Evolutionary conservation across 768 basidiomycete species (phyloP).

Genomic region (Chalciporus pseudorubinellus): DNA sequence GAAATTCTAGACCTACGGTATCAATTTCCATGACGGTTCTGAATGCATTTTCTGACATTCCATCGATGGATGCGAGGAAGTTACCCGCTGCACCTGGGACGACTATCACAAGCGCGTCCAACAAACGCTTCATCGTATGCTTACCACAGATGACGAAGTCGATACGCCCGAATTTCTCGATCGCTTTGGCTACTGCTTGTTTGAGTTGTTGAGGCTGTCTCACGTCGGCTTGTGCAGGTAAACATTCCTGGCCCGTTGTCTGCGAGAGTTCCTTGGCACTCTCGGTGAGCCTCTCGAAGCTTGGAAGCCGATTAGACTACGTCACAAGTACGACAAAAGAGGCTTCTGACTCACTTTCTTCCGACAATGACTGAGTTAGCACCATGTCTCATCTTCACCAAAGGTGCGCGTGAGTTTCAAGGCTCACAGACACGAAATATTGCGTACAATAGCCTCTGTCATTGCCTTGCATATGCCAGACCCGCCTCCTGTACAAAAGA

Average conservation of each 20-base stretch:
- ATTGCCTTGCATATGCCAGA: constrained; percentile 91
- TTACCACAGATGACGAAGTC: constrained; percentile 94
- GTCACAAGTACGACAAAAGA: not conserved
- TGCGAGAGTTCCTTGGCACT: constrained; percentile 69
- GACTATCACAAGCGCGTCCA: not conserved
- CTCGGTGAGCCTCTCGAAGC: constrained; percentile 66
- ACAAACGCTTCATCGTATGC: constrained; percentile 11
- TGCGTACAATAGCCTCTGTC: constrained; percentile 75
- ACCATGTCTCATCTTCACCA: constrained; percentile 73
- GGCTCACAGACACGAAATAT: not conserved
- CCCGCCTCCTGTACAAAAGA: constrained; percentile 89
- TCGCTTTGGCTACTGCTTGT: constrained; percentile 71
- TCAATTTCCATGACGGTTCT: constrained; percentile 93
- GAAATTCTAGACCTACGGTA: constrained; percentile 61
- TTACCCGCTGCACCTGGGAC: constrained; percentile 88
- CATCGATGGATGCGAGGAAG: constrained; percentile 85
- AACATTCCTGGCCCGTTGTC: constrained; percentile 66
- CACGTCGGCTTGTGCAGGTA: constrained; percentile 80
- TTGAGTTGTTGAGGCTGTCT: constrained; percentile 68
- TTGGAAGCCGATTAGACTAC: constrained; percentile 28
- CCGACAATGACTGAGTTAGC: constrained; percentile 81
- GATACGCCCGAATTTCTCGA: constrained; percentile 78
- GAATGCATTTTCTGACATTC: constrained; percentile 87
- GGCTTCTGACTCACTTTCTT: constrained; percentile 60
- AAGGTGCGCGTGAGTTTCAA: constrained; percentile 13